Evolutionary conservation across 192 early-diverging fungal species (phyloP), one percentile per base, ranked within the genome.

Genomic region (Mortierella alpina): DNA sequence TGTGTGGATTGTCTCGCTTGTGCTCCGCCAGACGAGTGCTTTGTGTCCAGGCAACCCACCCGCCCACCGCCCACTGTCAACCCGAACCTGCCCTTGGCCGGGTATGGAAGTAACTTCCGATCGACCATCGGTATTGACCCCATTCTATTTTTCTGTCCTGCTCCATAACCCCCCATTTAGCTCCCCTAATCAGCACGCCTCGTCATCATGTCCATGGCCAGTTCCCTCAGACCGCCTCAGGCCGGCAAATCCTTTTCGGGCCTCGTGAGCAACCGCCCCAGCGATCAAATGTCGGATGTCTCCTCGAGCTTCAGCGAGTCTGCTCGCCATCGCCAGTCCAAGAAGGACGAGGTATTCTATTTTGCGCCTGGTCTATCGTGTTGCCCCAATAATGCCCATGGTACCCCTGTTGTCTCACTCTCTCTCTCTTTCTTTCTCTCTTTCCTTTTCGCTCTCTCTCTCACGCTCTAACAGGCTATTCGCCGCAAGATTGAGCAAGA

Each of bases 401-500:
- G n/a, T 49, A 6, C 46, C n/a, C n/a, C 14, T 31, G 22, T 65
- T 14, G 14, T 20, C 6, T 48, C 23, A 11, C 61, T 20, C 61
- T 5, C 44, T 57, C 18, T 54, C 42, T 41, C 39, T 13, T 48
- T 49, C 44, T 17, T 39, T 44, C 53, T 48, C 39, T 42, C 48
- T 49, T 51, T 59, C 44, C 56, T 59, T 18, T 17, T 50, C 46
- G 22, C 42, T 42, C 60, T 20, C 11, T n/a, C n/a, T 22, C 20
- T 42, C 7, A 42, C 23, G n/a, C n/a, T n/a, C n/a, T 23, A 59
- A 12, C 65, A 84, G 83, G 76, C 76, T 5, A 93, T 93, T 61
- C 90, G 92, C 55, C 91, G 91, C 83, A 93, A 91, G 83, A 87
- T 91, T 59, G 92, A 92, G 72, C 85, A 89, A 39, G 92, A 92